phyloP scores from a whole-genome alignment of 1,284 basidiomycete genomes.

The Cryptococcus wingfieldii region DNA sequence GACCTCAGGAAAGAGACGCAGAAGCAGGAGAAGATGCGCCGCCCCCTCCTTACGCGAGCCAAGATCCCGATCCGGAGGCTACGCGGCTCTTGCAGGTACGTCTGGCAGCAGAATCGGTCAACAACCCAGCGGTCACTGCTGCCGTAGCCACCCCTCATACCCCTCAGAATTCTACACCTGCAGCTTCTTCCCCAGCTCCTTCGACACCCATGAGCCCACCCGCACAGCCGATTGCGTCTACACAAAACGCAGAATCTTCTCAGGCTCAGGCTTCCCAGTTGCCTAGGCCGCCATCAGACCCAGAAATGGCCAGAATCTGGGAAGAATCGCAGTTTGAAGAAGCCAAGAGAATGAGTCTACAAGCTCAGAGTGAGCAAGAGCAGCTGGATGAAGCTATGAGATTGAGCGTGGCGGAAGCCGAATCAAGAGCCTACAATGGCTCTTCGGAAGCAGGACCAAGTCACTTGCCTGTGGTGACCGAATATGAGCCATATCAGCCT shows the following conservation, averaged over 20 bases:
- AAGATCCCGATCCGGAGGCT: constrained; percentile 43
- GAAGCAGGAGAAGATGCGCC: constrained; percentile 30
- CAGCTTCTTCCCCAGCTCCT: background rate
- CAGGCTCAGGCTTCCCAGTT: background rate
- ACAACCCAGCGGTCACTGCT: background rate
- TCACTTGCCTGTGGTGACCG: background rate
- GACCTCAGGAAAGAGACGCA: background rate
- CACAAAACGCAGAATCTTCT: background rate
- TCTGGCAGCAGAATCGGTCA: constrained; percentile 30
- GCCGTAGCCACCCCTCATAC: background rate
- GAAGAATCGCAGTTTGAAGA: constrained; percentile 44
- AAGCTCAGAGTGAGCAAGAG: constrained; percentile 32
- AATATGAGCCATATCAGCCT: constrained; percentile 3
- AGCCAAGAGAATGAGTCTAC: constrained; percentile 33
- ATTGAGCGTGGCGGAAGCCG: constrained; percentile 32
- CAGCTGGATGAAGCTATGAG: constrained; percentile 41
- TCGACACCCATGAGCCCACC: no score
- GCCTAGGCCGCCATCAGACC: constrained; percentile 16
- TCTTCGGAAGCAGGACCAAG: background rate
- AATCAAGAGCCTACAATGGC: constrained; percentile 5
- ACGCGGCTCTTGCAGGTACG: constrained; percentile 35
- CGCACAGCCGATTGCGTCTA: background rate
- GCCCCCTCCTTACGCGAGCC: constrained; percentile 39
- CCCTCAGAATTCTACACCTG: background rate
- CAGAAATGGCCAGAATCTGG: constrained; percentile 28